phyloP scores from a whole-genome alignment of 2,329 filamentous ascomycete species.

The Massarina eburnea region DNA sequence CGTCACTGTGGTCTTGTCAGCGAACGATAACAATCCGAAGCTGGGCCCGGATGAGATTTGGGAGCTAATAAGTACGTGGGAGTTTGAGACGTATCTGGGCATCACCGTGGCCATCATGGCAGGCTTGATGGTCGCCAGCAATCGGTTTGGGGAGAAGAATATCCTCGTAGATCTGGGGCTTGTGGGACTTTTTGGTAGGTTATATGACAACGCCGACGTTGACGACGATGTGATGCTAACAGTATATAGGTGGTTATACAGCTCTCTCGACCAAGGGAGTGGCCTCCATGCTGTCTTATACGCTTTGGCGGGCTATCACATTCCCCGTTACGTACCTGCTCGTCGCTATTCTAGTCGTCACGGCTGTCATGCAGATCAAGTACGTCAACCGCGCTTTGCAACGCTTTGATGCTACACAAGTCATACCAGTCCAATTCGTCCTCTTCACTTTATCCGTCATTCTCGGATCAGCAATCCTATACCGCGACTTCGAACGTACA shows the following conservation, averaged over 20 bases:
- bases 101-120: slow-evolving; percentile 74
- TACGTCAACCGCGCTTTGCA: slow-evolving; percentile 91
- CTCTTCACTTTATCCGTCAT: slow-evolving; percentile 96
- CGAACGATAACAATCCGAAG: slow-evolving; percentile 85
- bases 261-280: slow-evolving; percentile 95
- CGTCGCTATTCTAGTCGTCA: slow-evolving; percentile 74
- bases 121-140: slow-evolving; percentile 78
- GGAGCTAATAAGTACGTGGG: slow-evolving; percentile 81
- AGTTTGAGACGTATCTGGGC: slow-evolving; percentile 87
- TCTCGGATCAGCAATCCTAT: slow-evolving; percentile 86
- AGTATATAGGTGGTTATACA: slow-evolving; percentile 76
- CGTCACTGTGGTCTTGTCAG: slow-evolving; percentile 89
- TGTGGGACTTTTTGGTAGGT: slow-evolving; percentile 84
- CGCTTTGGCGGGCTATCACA: slow-evolving; percentile 82
- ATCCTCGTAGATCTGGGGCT: slow-evolving; percentile 92
- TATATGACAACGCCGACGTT: not conserved
- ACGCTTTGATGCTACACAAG: slow-evolving; percentile 93
- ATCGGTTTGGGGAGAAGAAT: slow-evolving; percentile 77
- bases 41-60: slow-evolving; percentile 88
- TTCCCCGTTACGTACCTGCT: slow-evolving; percentile 91
- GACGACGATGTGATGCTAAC: slow-evolving; percentile 17
- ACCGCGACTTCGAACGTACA: slow-evolving; percentile 90
- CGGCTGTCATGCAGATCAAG: slow-evolving; percentile 94
- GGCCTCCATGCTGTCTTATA: slow-evolving; percentile 90
- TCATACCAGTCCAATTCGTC: slow-evolving; percentile 97